phyloP scores from a whole-genome alignment of 306 rosid species.

The Canavalia gladiata region DNA sequence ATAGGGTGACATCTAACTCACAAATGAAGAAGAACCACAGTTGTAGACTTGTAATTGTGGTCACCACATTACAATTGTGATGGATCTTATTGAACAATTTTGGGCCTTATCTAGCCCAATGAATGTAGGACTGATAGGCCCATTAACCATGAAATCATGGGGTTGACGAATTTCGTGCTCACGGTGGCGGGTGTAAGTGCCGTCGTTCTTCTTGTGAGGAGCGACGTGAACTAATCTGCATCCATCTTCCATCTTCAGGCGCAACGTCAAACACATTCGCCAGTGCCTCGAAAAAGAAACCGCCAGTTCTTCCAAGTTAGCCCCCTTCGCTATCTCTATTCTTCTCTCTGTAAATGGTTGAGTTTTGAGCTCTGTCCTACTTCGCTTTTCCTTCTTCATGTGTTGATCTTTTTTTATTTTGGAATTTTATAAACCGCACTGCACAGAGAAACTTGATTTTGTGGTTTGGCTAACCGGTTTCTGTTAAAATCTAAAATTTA shows the following conservation, averaged over 20 bases:
- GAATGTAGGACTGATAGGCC: too few species aligned
- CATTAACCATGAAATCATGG: conserved; percentile 36
- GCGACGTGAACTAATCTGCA: conserved; percentile 66
- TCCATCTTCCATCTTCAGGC: conserved; percentile 48
- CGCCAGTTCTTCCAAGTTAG: conserved; percentile 56
- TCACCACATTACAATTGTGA: too few species aligned
- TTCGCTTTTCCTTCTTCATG: not conserved
- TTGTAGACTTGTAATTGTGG: too few species aligned
- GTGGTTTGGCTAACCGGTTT: too few species aligned
- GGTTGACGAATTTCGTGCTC: conserved; percentile 57
- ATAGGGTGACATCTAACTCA: too few species aligned
- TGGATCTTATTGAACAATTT: too few species aligned
- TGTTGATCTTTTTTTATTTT: not conserved
- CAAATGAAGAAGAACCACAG: too few species aligned
- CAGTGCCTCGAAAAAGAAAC: conserved; percentile 68
- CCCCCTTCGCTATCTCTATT: not conserved
- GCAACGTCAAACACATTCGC: conserved; percentile 64
- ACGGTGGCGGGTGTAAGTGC: conserved; percentile 69
- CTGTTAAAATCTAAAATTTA: too few species aligned
- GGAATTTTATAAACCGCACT: too few species aligned
- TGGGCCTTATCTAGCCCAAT: too few species aligned
- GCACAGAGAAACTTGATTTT: too few species aligned
- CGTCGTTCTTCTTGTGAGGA: conserved; percentile 57
- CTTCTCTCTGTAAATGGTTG: not conserved
- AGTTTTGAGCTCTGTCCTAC: not conserved